Percentiles rank a stretch among this genome's conserved stretches.
These are phyloP conservation scores for Cutaneotrichosporon mucoides DNA, from an alignment of 1,284 basidiomycete genomes.

Conservation along the genomic window DNA sequence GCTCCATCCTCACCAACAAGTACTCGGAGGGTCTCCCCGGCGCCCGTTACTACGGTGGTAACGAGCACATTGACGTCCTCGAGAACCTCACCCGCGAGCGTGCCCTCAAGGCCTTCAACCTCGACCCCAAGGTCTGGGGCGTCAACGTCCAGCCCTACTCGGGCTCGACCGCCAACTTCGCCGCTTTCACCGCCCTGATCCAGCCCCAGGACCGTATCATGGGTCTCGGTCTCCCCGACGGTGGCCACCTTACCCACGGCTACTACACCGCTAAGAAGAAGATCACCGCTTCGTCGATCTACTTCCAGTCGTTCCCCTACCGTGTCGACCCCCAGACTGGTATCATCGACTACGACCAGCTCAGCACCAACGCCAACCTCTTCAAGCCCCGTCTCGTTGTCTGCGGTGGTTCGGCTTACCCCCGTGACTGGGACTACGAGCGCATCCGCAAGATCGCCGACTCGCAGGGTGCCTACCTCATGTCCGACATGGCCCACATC, in stretches of 20 bases:
- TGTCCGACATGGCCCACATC: conserved; percentile 98
- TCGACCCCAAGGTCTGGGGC: conserved; percentile 87
- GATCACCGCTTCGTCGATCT: conserved; percentile 99
- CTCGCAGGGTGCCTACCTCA: conserved; percentile 83
- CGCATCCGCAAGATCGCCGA: conserved; percentile 77
- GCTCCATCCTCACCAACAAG: conserved; percentile 98
- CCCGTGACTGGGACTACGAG: conserved; percentile 95
- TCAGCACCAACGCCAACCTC: conserved; percentile 83
- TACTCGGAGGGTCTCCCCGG: conserved; percentile 93
- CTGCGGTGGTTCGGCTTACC: conserved; percentile 98
- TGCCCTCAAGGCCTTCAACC: conserved; percentile 93
- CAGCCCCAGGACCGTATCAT: conserved; percentile 98
- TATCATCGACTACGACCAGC: conserved; percentile 82
- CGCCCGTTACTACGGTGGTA: conserved; percentile 96
- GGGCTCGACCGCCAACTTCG: conserved; percentile 92
- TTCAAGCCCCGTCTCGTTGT: conserved; percentile 97
- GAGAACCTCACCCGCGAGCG: conserved; percentile 93
- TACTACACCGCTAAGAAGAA: conserved; percentile 99
- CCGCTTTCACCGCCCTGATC: conserved; percentile 91
- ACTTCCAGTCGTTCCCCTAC: conserved; percentile 99
- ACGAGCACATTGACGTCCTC: conserved; percentile 95
- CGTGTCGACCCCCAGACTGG: conserved; percentile 78
- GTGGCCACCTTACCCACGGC: conserved; percentile 96
- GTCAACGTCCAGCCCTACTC: conserved; percentile 99
- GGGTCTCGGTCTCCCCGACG: conserved; percentile 98